A percentile compares a stretch with the other conserved stretches of the same genome.
Conservation (phyloP, 441 rosid species). For the Cnidoscolus chayamansa region DNA sequence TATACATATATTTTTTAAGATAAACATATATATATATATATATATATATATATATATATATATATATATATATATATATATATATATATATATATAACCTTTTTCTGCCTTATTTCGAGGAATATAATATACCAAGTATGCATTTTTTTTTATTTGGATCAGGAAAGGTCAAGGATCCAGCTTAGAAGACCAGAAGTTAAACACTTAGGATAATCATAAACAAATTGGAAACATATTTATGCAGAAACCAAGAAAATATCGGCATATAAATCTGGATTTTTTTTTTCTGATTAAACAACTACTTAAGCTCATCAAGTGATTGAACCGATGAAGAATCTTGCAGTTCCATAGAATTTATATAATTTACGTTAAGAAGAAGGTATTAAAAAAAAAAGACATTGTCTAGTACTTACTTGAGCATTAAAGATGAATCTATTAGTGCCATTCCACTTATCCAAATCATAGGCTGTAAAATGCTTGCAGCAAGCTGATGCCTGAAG, state of each 20-base stretch:
- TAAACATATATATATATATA: too few relatives aligned
- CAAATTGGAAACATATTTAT: not conserved
- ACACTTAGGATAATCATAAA: not conserved
- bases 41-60: too few relatives aligned
- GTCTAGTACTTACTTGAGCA: slow-evolving; percentile 46
- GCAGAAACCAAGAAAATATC: not conserved
- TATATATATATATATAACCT: too few relatives aligned
- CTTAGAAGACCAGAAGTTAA: not conserved
- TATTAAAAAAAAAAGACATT: not conserved
- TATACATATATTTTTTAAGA: too few relatives aligned
- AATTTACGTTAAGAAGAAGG: not conserved
- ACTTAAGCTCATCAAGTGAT: not conserved
- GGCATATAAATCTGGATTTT: not conserved
- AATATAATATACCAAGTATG: not conserved
- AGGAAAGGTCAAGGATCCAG: not conserved
- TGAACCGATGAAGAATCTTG: slow-evolving; percentile 4
- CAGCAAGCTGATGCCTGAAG: slow-evolving; percentile 92
- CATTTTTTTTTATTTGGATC: not conserved
- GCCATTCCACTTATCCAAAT: slow-evolving; percentile 79
- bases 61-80: too few relatives aligned
- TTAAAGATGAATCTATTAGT: slow-evolving; percentile 57
- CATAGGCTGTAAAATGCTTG: slow-evolving; percentile 86
- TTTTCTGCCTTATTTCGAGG: not conserved
- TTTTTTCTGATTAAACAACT: not conserved
- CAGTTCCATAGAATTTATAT: not conserved